A percentile compares a stretch with the other conserved stretches of the same genome.
Conservation (phyloP, 179 eudicot genomes). For the Dionaea muscipula region DNA sequence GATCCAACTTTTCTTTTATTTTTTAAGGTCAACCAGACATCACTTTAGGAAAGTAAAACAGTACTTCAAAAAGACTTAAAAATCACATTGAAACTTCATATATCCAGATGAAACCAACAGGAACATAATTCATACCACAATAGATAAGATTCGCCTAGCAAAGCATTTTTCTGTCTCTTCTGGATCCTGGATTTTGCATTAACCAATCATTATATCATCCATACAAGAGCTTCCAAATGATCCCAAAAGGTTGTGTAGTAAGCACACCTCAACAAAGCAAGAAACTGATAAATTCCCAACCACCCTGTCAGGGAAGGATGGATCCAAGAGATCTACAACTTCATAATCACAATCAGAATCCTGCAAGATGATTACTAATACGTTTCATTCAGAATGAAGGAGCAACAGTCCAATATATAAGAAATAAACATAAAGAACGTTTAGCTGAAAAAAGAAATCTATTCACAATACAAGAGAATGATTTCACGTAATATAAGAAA, state of each 20-base stretch:
- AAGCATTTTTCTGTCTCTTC: slow-evolving; percentile 70
- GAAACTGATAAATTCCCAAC: slow-evolving; percentile 64
- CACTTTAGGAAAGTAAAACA: too few species aligned
- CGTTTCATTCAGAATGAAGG: neutral
- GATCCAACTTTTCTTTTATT: too few species aligned
- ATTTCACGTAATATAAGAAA: too few species aligned
- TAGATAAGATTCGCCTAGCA: slow-evolving; percentile 63
- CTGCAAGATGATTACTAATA: slow-evolving; percentile 27
- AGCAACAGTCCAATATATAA: neutral
- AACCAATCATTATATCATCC: slow-evolving; percentile 8
- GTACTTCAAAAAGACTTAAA: too few species aligned
- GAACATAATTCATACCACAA: slow-evolving; percentile 51
- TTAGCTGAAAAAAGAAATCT: too few species aligned
- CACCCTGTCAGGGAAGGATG: slow-evolving; percentile 34
- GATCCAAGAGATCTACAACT: slow-evolving; percentile 55
- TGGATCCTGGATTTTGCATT: slow-evolving; percentile 51
- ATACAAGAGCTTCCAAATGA: slow-evolving; percentile 4
- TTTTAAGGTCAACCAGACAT: too few species aligned
- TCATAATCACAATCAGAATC: slow-evolving; percentile 48
- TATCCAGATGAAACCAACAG: neutral
- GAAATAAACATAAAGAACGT: neutral
- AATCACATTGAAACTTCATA: neutral
- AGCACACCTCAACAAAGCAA: slow-evolving; percentile 69
- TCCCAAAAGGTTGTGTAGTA: neutral
- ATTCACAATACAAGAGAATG: too few species aligned